These are phyloP conservation scores for Leishmania martiniquensis DNA, from an alignment of 208 protist species.

Conservation along the genomic window DNA sequence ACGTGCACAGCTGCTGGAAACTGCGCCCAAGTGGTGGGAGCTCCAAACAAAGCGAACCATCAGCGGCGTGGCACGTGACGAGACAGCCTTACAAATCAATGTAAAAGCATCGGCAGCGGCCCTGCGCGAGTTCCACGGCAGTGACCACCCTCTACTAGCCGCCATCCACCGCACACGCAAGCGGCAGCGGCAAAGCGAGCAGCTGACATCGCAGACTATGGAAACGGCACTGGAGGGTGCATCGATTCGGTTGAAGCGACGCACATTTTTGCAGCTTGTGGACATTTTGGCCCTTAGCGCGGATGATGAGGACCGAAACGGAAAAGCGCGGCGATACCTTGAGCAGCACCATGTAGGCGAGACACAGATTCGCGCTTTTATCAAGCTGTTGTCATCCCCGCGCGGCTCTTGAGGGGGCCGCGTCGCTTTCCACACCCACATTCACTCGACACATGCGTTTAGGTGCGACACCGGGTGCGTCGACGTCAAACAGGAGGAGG, in stretches of 20 bases:
- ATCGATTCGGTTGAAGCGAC: conserved; percentile 10
- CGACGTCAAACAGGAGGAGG: neutral
- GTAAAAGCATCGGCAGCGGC: conserved; percentile 16
- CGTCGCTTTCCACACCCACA: neutral
- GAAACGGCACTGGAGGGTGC: conserved; percentile 11
- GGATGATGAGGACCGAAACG: neutral
- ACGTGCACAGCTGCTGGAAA: conserved; percentile 10
- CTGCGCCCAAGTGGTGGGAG: conserved; percentile 18
- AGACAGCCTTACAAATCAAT: conserved; percentile 17
- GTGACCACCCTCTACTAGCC: conserved; percentile 22
- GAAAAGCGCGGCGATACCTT: conserved; percentile 7
- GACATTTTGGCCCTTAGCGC: conserved; percentile 11
- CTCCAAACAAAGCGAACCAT: neutral
- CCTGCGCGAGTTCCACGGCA: conserved; percentile 2
- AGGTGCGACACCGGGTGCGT: neutral
- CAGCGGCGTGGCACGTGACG: neutral
- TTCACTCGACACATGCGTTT: neutral
- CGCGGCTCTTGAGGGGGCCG: neutral
- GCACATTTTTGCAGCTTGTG: conserved; percentile 14
- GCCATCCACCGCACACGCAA: conserved; percentile 23
- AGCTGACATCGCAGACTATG: conserved; percentile 6
- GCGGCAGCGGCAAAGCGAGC: conserved; percentile 7
- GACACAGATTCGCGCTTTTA: conserved; percentile 9
- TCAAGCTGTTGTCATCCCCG: neutral
- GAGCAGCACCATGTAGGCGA: conserved; percentile 12